Conservation (phyloP, 2,329 filamentous ascomycete genomes). For the Colletotrichum lindemuthianum region DNA sequence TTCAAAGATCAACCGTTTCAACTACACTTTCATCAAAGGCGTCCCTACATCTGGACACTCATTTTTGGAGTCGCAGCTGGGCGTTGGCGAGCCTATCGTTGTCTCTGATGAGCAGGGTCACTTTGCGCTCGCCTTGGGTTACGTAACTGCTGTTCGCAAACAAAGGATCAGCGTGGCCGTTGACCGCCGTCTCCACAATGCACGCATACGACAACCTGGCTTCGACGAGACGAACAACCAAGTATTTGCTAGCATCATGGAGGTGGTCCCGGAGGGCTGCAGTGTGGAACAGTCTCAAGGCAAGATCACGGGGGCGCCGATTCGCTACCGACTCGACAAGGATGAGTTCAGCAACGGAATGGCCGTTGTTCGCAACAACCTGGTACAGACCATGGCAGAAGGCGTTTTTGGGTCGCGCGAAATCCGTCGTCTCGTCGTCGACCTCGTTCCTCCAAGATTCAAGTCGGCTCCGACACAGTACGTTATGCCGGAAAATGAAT, state of each 20-base stretch:
- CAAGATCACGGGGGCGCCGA: conserved; percentile 62
- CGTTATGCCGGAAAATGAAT: conserved; percentile 67
- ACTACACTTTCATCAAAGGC: conserved; percentile 85
- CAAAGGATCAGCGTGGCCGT: conserved; percentile 87
- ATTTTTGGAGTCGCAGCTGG: conserved; percentile 90
- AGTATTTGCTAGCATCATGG: conserved; percentile 91
- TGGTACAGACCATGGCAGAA: conserved; percentile 91
- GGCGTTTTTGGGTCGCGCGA: conserved; percentile 75
- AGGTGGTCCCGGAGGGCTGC: conserved; percentile 71
- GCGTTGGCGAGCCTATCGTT: conserved; percentile 90
- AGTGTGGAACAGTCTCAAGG: conserved; percentile 61
- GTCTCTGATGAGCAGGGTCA: conserved; percentile 95
- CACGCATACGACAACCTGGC: conserved; percentile 76
- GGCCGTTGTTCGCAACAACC: conserved; percentile 92
- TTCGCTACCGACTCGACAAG: conserved; percentile 89
- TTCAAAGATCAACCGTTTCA: conserved; percentile 90
- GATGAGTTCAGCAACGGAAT: conserved; percentile 99
- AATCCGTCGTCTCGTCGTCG: conserved; percentile 83
- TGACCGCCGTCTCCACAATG: conserved; percentile 88
- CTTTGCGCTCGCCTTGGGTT: conserved; percentile 93
- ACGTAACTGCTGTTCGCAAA: conserved; percentile 80
- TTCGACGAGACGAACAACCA: conserved; percentile 85
- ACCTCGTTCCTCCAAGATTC: conserved; percentile 79
- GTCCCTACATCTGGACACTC: conserved; percentile 72
- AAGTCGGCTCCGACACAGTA: conserved; percentile 73